Conservation (phyloP, 2,329 filamentous ascomycete genomes). For the Xylaria sp. region DNA sequence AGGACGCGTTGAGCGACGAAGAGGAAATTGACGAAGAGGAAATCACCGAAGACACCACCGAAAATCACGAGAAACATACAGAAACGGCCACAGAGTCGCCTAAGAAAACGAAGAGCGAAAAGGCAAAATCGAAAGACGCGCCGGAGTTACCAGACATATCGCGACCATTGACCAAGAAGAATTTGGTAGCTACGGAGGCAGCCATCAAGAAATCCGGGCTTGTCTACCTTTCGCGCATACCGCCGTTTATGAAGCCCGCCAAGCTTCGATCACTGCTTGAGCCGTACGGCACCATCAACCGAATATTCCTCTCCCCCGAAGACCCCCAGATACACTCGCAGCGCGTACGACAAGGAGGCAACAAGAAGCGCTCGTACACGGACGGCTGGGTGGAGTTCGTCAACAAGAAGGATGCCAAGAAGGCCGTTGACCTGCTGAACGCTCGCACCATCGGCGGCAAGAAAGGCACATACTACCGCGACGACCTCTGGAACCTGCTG, state of each 20-base stretch:
- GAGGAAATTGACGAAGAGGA: constrained; percentile 36
- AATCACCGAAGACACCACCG: constrained; percentile 21
- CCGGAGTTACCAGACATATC: constrained; percentile 52
- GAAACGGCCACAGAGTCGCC: constrained; percentile 25
- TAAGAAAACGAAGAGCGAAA: constrained; percentile 30
- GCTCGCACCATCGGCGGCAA: constrained; percentile 79
- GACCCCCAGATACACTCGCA: constrained; percentile 66
- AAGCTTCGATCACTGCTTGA: constrained; percentile 76
- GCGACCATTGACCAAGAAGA: constrained; percentile 65
- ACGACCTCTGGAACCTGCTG: constrained; percentile 83
- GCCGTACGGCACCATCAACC: constrained; percentile 72
- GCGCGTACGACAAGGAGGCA: constrained; percentile 73
- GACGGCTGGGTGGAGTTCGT: constrained; percentile 88
- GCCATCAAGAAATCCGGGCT: constrained; percentile 76
- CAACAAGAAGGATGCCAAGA: constrained; percentile 75
- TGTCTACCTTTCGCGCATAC: constrained; percentile 80
- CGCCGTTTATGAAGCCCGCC: constrained; percentile 84
- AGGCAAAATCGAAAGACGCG: constrained; percentile 35
- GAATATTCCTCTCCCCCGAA: constrained; percentile 36
- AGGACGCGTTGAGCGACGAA: constrained; percentile 38
- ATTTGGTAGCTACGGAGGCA: constrained; percentile 65
- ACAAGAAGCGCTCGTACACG: constrained; percentile 79
- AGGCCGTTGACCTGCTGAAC: constrained; percentile 76
- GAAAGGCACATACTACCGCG: constrained; percentile 80
- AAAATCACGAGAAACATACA: constrained; percentile 31